phyloP scores from a whole-genome alignment of 352 stramenopile species.

The Pythium periplocum region DNA sequence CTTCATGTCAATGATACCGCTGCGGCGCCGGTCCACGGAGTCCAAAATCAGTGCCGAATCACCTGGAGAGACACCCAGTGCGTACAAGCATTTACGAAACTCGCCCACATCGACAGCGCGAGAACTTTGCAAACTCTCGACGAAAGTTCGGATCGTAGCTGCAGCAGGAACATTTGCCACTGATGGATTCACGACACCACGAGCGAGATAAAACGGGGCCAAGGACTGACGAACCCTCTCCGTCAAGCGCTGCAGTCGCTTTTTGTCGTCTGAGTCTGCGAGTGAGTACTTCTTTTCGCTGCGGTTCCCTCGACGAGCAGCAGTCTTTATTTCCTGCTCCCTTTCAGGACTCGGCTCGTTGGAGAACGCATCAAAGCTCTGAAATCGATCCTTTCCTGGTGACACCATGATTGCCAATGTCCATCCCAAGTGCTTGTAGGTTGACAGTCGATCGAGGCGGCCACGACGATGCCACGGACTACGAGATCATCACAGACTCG shows the following conservation, averaged over 20 bases:
- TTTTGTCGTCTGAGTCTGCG: background rate
- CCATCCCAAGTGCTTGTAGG: too few species aligned
- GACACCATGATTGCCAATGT: too few species aligned
- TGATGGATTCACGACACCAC: slow-evolving; percentile 1
- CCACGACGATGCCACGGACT: too few species aligned
- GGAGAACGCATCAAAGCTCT: too few species aligned
- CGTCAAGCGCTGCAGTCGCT: slow-evolving; percentile 16
- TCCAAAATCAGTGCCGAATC: slow-evolving; percentile 28
- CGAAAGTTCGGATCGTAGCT: slow-evolving; percentile 24
- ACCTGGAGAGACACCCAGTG: slow-evolving; percentile 21
- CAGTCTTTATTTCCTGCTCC: too few species aligned
- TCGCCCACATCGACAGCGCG: slow-evolving; percentile 13
- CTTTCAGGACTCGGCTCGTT: too few species aligned
- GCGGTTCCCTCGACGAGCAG: too few species aligned
- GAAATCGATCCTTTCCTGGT: too few species aligned
- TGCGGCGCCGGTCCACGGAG: slow-evolving; percentile 16
- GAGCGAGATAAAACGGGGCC: slow-evolving; percentile 16
- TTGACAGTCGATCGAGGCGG: too few species aligned
- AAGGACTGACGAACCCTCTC: slow-evolving; percentile 22
- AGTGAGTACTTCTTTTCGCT: too few species aligned
- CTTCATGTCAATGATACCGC: slow-evolving; percentile 14
- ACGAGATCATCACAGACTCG: too few species aligned
- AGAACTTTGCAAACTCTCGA: slow-evolving; percentile 6
- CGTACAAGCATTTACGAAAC: slow-evolving; percentile 34
- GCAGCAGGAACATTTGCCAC: slow-evolving; percentile 16